A percentile compares a stretch with the other conserved stretches of the same genome.
Conservation (phyloP, 73 alveolate species). For the Effrenium voratum region DNA sequence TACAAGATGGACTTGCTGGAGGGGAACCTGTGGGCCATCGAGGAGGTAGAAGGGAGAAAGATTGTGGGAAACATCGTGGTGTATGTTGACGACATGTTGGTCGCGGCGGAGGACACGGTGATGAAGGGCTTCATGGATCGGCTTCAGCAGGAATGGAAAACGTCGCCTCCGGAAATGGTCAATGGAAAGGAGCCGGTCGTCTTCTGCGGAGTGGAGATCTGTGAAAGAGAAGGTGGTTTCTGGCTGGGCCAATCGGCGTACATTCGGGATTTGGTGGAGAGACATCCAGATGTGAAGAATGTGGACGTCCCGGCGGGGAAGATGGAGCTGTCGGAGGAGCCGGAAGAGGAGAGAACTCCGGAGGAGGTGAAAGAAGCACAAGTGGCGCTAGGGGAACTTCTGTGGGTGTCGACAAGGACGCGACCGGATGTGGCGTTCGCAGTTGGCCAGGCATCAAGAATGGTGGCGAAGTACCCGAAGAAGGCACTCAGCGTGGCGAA, state of each 20-base stretch:
- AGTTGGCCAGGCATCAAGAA: not conserved
- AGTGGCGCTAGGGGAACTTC: not conserved
- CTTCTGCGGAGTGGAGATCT: not conserved
- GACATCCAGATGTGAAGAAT: not conserved
- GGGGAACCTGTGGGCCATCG: not conserved
- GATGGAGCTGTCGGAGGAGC: not conserved
- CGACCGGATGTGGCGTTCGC: not conserved
- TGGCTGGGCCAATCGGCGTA: not conserved
- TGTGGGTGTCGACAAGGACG: not conserved
- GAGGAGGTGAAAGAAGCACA: not conserved
- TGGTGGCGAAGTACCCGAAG: not conserved
- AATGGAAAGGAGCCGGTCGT: not conserved
- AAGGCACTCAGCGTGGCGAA: not conserved
- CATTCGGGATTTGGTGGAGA: not conserved
- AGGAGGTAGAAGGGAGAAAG: not conserved
- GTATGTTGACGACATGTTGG: not conserved
- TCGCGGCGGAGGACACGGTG: not conserved
- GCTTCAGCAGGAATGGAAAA: not conserved
- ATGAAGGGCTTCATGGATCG: not conserved
- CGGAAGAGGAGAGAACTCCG: not conserved
- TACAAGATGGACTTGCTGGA: not conserved
- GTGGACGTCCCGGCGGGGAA: not conserved
- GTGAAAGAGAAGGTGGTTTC: not conserved
- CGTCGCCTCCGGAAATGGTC: not conserved
- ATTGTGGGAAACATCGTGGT: not conserved